Base-by-base conservation (phyloP, 2,329 filamentous ascomycete genomes). In the Apiospora marii region DNA sequence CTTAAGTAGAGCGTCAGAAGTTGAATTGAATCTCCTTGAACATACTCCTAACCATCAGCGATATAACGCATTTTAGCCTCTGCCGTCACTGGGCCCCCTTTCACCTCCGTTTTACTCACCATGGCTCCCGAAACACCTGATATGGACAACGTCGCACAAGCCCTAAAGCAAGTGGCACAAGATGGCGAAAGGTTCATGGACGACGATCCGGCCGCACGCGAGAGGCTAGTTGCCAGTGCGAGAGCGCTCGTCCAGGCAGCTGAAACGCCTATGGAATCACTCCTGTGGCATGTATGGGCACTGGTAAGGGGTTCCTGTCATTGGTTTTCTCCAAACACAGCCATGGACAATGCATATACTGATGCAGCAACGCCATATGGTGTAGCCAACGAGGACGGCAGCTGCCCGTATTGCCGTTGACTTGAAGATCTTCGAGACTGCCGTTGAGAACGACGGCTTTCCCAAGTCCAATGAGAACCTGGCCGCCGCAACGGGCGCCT, bases 331-430 rank as follows among this genome's bases (percentile, higher is more conserved):
- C 27, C 14, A 4, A 34, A 41, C 8, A n/a, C 46, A 7, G 10
- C 22, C 19, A 10, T 49, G 3, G 46, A n/a, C 7, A 10, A 49
- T n/a, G n/a, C 7, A n/a, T 49, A 0, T n/a, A n/a, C 22, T 49
- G 46, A 49, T 7, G 46, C 7, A 49, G n/a, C 13, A n/a, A 16
- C 24, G 19, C 22, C 46, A 49, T 49, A 22, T 10, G 4, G 7
- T 2, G 22, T 7, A 76, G 75, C 75, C 74, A 27, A 75, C 74
- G 37, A 68, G 73, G 14, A 74, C 61, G 3, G 73, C 74, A 10
- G 75, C 74, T 14, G 61, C 73, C 2, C 75, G 75, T n/a, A 70
- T 75, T 30, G 75, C 74, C 6, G 67, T 76, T 3, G 74, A 76
- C 34, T 37, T 76, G 27, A 74, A 76, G 67, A 72, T 76, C 14